Percentiles rank a stretch among this genome's conserved stretches.
These are phyloP conservation scores for Trichoderma harzianum DNA, from an alignment of 2,329 filamentous ascomycete species.

Conservation along the genomic window DNA sequence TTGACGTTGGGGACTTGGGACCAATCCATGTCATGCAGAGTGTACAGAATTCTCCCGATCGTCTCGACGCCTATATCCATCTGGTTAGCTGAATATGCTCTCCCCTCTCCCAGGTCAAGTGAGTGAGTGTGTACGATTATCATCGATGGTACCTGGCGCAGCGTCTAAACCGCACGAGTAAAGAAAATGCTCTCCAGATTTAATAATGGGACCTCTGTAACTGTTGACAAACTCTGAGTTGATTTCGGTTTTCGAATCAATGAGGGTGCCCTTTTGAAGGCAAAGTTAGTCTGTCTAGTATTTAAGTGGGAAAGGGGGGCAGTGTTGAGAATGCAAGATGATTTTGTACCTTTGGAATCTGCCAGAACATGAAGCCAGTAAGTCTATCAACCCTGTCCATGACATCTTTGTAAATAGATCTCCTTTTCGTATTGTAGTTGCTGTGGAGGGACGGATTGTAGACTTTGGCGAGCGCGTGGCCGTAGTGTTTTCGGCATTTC, in stretches of 20 bases:
- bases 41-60: not conserved
- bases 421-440: not conserved
- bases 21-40: not conserved
- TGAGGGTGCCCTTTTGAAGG: not conserved
- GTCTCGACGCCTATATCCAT: not conserved
- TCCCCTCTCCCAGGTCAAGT: not conserved
- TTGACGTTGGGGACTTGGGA: not conserved
- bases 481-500: not conserved
- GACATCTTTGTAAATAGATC: not conserved
- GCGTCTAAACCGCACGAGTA: not conserved
- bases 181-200: not conserved
- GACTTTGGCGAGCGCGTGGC: not conserved
- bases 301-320: too few species aligned
- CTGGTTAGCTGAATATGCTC: not conserved
- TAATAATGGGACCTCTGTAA: not conserved
- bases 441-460: not conserved
- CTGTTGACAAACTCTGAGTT: not conserved
- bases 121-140: not conserved
- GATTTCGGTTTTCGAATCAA: not conserved
- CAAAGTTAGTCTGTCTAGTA: not conserved
- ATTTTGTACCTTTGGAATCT: not conserved
- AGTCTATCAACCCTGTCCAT: not conserved
- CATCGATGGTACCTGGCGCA: not conserved
- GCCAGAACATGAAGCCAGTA: not conserved
- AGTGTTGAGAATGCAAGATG: not conserved